Conservation (phyloP, 2,329 filamentous ascomycete species). For the Stagonosporopsis cucurbitacearum region DNA sequence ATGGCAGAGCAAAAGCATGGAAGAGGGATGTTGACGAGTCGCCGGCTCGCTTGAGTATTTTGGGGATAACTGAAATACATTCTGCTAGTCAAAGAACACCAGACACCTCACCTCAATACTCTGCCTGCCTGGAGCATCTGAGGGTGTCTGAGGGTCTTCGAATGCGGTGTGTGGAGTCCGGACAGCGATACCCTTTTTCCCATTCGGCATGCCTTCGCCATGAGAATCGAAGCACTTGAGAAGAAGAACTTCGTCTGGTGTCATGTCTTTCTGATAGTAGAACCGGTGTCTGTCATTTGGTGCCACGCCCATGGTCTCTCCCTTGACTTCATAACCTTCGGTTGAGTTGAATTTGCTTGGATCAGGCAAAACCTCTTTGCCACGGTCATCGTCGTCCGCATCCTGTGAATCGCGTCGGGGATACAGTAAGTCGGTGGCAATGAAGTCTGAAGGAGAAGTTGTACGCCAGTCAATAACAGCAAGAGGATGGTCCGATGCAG, state of each 20-base stretch:
- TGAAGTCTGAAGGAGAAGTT: slow-evolving; percentile 63
- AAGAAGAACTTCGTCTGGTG: slow-evolving; percentile 60
- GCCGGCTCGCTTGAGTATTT: not conserved
- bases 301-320: slow-evolving; percentile 68
- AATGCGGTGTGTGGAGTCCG: slow-evolving; percentile 72
- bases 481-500: slow-evolving; percentile 71
- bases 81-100: slow-evolving; percentile 62
- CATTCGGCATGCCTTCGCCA: slow-evolving; percentile 52
- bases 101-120: slow-evolving; percentile 70
- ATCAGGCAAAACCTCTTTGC: slow-evolving; percentile 64
- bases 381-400: slow-evolving; percentile 58
- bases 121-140: slow-evolving; percentile 59
- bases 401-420: slow-evolving; percentile 54
- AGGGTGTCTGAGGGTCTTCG: slow-evolving; percentile 60
- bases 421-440: slow-evolving; percentile 68
- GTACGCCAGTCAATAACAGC: slow-evolving; percentile 71
- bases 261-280: slow-evolving; percentile 73
- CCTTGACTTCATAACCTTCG: slow-evolving; percentile 67
- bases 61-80: not conserved
- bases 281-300: slow-evolving; percentile 66
- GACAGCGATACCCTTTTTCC: slow-evolving; percentile 50
- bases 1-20: not conserved
- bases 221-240: slow-evolving; percentile 59
- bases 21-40: not conserved
- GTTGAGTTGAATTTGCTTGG: slow-evolving; percentile 55